Evolutionary conservation across 257 asterid species (phyloP), one percentile per base, ranked within the genome.

Genomic region (Phtheirospermum japonicum): DNA sequence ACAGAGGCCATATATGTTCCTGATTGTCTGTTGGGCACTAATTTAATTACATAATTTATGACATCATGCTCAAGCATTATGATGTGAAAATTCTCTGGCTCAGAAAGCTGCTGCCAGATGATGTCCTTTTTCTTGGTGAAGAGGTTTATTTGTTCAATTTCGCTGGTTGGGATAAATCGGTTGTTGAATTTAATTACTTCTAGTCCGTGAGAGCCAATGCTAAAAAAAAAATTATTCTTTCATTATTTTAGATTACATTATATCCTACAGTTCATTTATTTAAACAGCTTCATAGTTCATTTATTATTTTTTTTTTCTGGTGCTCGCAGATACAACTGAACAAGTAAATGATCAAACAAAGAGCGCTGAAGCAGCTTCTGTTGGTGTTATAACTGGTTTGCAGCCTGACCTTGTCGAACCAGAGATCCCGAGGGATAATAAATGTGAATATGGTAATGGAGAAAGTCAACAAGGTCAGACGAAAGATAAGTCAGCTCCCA

Each of bases 261-360:
- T 28, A 33, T 6, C 9, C 16, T 33, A 13, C 17, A 39, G 14
- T 28, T 12, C 34, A 43, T 52, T 17, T 51, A 10, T 17, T 19
- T 23, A 16, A 34, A 42, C 16, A n/a, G 64, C 8, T 55, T 19
- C 51, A 12, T 54, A 48, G 37, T 61, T 23, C 1, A 56, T 30
- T 43, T 48, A 18, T 16, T 57, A 33, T 65, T 26, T 53, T 34
- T 46, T 51, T 14, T 37, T 61, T 65, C 49, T 10, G 20, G 12
- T 60, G 23, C 53, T 40, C 61, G 72, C 84, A 85, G 90, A 68
- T 58, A 57, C 2, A 62, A 60, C 52, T 39, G 70, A 69, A 51
- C 70, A 68, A 61, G 52, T 60, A 19, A 37, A 65, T 74, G 77
- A 67, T 53, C 64, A 73, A 7, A 66, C 43, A 18, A 61, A 5